A percentile compares a stretch with the other conserved stretches of the same genome.
phyloP scores from a whole-genome alignment of 331 rosid genomes.

The Phaseolus coccineus region DNA sequence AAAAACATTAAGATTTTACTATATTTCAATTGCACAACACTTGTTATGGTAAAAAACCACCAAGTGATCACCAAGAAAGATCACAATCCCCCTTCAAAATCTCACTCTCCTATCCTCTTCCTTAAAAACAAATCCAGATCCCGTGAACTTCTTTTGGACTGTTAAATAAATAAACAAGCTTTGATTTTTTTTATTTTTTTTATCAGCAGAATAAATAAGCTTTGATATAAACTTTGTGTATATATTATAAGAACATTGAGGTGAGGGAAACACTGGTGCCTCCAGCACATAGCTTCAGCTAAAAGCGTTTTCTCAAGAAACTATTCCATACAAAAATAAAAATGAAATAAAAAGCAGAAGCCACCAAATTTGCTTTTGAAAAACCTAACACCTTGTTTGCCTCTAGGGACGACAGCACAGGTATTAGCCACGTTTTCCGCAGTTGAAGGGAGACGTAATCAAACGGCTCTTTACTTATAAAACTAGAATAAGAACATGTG shows the following conservation, averaged over 20 bases:
- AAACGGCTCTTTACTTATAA: background rate
- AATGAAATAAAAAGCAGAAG: background rate
- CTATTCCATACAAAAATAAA: background rate
- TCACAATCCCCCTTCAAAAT: too few relatives aligned
- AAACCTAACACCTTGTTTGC: background rate
- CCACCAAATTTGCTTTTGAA: background rate
- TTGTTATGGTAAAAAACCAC: too few relatives aligned
- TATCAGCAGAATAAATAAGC: too few relatives aligned
- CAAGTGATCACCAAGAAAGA: too few relatives aligned
- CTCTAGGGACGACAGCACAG: background rate
- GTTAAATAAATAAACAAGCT: background rate
- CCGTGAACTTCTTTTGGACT: background rate
- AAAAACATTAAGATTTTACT: too few relatives aligned
- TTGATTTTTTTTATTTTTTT: too few relatives aligned
- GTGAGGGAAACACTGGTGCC: background rate
- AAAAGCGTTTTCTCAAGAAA: background rate
- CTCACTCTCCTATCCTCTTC: too few relatives aligned
- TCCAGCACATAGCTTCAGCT: background rate
- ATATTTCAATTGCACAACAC: too few relatives aligned
- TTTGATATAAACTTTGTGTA: background rate
- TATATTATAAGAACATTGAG: background rate
- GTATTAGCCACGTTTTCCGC: background rate
- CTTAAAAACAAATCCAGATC: background rate
- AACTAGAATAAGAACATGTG: background rate
- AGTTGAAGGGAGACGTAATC: background rate